A percentile compares a stretch with the other conserved stretches of the same genome.
phyloP scores from a whole-genome alignment of 2,329 filamentous ascomycete species.

The Pseudogymnoascus sp. region DNA sequence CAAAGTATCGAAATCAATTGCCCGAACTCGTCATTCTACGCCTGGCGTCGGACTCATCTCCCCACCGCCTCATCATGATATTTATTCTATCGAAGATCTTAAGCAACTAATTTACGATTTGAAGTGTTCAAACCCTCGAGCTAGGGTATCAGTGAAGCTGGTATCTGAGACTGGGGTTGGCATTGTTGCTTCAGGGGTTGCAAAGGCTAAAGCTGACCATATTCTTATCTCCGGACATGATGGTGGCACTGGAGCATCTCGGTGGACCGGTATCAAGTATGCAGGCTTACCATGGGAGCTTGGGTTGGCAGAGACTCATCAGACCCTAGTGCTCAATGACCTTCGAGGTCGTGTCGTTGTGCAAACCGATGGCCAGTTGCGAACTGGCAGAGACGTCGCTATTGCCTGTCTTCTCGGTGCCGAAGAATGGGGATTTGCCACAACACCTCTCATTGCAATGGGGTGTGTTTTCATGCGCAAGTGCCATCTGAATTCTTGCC shows the following conservation, averaged over 20 bases:
- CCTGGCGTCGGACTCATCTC: slow-evolving; percentile 94
- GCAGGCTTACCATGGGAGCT: slow-evolving; percentile 94
- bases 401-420: slow-evolving; percentile 92
- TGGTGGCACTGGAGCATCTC: slow-evolving; percentile 89
- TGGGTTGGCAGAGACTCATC: slow-evolving; percentile 92
- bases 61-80: slow-evolving; percentile 93
- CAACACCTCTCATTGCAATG: slow-evolving; percentile 90
- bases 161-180: slow-evolving; percentile 96
- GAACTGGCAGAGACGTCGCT: slow-evolving; percentile 86
- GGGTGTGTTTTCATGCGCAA: slow-evolving; percentile 94
- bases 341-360: slow-evolving; percentile 91
- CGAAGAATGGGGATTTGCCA: slow-evolving; percentile 98
- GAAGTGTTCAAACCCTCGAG: slow-evolving; percentile 89
- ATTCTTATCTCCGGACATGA: slow-evolving; percentile 96
- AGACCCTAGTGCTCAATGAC: slow-evolving; percentile 92
- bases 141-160: slow-evolving; percentile 91
- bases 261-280: slow-evolving; percentile 99
- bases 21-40: slow-evolving; percentile 88
- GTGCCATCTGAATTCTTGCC: slow-evolving; percentile 66
- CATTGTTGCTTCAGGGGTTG: slow-evolving; percentile 94
- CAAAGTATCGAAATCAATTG: slow-evolving; percentile 92
- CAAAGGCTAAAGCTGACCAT: slow-evolving; percentile 94
- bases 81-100: slow-evolving; percentile 96
- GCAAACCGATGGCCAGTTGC: slow-evolving; percentile 90
- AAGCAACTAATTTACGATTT: slow-evolving; percentile 98